phyloP scores from a whole-genome alignment of 306 rosid genomes.

The Pterocarpus santalinus region DNA sequence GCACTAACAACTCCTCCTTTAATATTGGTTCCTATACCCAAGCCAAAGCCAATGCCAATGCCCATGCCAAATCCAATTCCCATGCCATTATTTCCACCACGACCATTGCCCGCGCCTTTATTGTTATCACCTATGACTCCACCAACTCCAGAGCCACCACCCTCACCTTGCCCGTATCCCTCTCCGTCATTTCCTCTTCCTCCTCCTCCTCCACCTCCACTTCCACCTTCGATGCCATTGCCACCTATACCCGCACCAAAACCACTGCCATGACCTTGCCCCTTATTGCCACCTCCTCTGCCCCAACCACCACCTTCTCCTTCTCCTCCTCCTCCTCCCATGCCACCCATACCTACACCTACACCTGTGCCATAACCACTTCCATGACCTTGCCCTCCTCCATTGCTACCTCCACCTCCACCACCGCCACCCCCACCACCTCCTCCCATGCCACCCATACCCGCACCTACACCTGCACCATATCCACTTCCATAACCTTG shows the following conservation, averaged over 20 bases:
- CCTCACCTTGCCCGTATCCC: neutral
- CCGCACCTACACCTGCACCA: neutral
- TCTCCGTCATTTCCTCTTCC: neutral
- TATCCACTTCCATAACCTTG: conserved; percentile 56
- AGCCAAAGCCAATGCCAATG: conserved; percentile 62
- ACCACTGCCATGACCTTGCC: too few relatives aligned
- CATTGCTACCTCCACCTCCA: too few relatives aligned
- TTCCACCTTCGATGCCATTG: too few relatives aligned
- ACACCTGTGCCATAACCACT: too few relatives aligned
- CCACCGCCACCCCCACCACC: conserved; percentile 14
- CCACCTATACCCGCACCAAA: too few relatives aligned
- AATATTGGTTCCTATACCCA: conserved; percentile 48
- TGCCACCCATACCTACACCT: too few relatives aligned
- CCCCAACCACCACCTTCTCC: too few relatives aligned
- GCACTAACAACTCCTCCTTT: neutral
- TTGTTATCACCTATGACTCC: neutral
- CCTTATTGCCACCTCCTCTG: too few relatives aligned
- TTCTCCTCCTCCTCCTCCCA: too few relatives aligned
- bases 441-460: conserved; percentile 4
- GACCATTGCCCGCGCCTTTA: conserved; percentile 8
- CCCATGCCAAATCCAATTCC: conserved; percentile 68
- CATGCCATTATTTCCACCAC: conserved; percentile 39
- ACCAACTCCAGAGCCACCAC: conserved; percentile 3
- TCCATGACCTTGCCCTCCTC: too few relatives aligned
- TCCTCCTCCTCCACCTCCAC: too few relatives aligned